Conservation (phyloP, 2,329 filamentous ascomycete species). For the Cladophialophora psammophila region DNA sequence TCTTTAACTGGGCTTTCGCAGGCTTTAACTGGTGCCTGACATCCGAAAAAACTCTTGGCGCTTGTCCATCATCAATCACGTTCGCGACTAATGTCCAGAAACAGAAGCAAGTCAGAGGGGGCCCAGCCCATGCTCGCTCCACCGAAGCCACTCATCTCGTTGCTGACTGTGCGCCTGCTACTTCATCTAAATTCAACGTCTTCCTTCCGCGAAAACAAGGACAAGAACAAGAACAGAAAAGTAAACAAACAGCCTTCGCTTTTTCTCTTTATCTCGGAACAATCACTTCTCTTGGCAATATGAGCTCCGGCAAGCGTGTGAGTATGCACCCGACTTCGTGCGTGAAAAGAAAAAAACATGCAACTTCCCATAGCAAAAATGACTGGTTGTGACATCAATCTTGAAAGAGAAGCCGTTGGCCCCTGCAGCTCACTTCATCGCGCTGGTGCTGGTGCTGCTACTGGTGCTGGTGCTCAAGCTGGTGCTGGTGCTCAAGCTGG, state of each 20-base stretch:
- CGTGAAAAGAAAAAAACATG: neutral
- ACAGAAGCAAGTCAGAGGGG: neutral
- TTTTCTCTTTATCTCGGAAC: neutral
- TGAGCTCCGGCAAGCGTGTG: neutral
- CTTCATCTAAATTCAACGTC: slow-evolving; percentile 19
- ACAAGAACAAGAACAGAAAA: neutral
- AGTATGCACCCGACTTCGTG: neutral
- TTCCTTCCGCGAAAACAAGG: neutral
- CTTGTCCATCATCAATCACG: neutral
- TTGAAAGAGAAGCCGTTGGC: neutral
- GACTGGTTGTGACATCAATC: neutral
- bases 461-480: neutral
- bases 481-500: neutral
- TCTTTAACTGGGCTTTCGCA: slow-evolving; percentile 1
- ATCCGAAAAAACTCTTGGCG: neutral
- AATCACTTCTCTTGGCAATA: neutral
- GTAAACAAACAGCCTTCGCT: neutral
- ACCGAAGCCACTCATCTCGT: neutral
- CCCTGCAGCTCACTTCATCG: neutral
- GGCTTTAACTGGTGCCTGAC: slow-evolving; percentile 9
- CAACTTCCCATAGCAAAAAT: neutral
- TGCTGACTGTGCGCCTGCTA: neutral
- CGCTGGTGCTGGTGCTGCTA: neutral
- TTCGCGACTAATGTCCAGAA: neutral
- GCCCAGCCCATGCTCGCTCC: neutral